Evolutionary conservation across 108 stramenopile genomes (phyloP).

Genomic region (Conticribra guillardii): DNA sequence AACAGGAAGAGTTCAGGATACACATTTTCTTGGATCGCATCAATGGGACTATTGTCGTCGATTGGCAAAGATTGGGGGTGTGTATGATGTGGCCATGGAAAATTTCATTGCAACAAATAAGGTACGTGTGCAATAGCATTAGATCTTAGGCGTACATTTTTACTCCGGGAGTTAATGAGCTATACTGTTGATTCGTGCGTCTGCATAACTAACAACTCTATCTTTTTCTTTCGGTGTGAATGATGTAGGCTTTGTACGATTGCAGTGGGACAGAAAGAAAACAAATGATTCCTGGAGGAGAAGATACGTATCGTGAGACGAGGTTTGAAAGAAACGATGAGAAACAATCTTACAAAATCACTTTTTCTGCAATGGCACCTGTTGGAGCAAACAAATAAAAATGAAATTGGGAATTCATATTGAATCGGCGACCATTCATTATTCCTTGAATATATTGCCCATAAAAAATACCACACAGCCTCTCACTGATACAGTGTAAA

Average conservation of each 20-base stretch:
- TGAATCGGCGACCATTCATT: too few relatives aligned
- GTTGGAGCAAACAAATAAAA: too few relatives aligned
- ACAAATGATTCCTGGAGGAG: slow-evolving; percentile 52
- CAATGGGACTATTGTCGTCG: slow-evolving; percentile 86
- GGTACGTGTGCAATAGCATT: slow-evolving; percentile 32
- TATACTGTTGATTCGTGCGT: too few relatives aligned
- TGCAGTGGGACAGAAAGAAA: slow-evolving; percentile 49
- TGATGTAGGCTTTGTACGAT: slow-evolving; percentile 62
- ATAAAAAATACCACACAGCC: too few relatives aligned
- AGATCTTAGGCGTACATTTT: background rate
- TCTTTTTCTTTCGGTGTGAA: background rate
- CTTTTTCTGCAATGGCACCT: slow-evolving; percentile 11
- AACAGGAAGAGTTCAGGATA: slow-evolving; percentile 66
- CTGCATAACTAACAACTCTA: background rate
- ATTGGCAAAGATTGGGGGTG: slow-evolving; percentile 61
- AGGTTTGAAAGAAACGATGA: slow-evolving; percentile 47
- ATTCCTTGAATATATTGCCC: too few relatives aligned
- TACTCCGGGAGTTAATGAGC: too few relatives aligned
- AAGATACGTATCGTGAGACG: slow-evolving; percentile 62
- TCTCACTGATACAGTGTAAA: too few relatives aligned
- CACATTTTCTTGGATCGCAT: slow-evolving; percentile 73
- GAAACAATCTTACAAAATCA: slow-evolving; percentile 44
- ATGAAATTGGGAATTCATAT: too few relatives aligned
- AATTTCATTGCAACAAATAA: slow-evolving; percentile 75
- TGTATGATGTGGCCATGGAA: slow-evolving; percentile 62